Evolutionary conservation across 192 early-diverging fungal species (phyloP).

Genomic region (Entophlyctis luteolus): DNA sequence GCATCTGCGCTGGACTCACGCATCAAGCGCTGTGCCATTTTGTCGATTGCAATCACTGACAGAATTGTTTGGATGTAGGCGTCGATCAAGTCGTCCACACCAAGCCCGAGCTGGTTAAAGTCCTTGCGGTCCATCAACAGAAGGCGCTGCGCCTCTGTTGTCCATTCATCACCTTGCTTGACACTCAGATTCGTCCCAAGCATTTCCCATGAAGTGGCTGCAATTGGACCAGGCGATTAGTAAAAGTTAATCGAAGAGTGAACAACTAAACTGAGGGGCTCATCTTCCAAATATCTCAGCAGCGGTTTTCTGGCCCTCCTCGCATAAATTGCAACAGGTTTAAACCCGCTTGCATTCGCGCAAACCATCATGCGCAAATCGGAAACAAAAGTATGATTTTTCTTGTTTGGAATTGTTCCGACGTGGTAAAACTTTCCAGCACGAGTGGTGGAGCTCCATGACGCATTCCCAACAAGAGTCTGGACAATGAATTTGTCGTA

Average conservation of each 20-base stretch:
- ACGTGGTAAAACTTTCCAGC: slow-evolving; percentile 83
- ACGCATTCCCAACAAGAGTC: slow-evolving; percentile 79
- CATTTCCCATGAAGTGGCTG: slow-evolving; percentile 83
- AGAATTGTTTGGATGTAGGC: slow-evolving; percentile 87
- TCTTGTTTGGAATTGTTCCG: slow-evolving; percentile 88
- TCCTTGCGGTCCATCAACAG: slow-evolving; percentile 88
- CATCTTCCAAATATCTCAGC: slow-evolving; percentile 52
- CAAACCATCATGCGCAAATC: slow-evolving; percentile 85
- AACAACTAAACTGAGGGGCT: slow-evolving; percentile 41
- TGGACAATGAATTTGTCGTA: slow-evolving; percentile 93
- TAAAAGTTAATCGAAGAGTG: neutral
- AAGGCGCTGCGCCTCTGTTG: slow-evolving; percentile 74
- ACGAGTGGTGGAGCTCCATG: slow-evolving; percentile 70
- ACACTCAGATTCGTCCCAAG: slow-evolving; percentile 83
- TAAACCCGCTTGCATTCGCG: slow-evolving; percentile 66
- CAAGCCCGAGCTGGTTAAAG: slow-evolving; percentile 81
- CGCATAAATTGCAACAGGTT: slow-evolving; percentile 78
- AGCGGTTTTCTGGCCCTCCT: slow-evolving; percentile 72
- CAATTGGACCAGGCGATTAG: neutral
- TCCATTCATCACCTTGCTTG: slow-evolving; percentile 72
- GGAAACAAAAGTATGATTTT: slow-evolving; percentile 76
- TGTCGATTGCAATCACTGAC: slow-evolving; percentile 81
- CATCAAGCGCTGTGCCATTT: slow-evolving; percentile 33
- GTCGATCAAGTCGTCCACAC: slow-evolving; percentile 83
- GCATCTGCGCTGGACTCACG: slow-evolving; percentile 19